These are phyloP conservation scores for carrot (Daucus carota) DNA, from an alignment of 129 eudicot genomes.

Conservation along the genomic window DNA sequence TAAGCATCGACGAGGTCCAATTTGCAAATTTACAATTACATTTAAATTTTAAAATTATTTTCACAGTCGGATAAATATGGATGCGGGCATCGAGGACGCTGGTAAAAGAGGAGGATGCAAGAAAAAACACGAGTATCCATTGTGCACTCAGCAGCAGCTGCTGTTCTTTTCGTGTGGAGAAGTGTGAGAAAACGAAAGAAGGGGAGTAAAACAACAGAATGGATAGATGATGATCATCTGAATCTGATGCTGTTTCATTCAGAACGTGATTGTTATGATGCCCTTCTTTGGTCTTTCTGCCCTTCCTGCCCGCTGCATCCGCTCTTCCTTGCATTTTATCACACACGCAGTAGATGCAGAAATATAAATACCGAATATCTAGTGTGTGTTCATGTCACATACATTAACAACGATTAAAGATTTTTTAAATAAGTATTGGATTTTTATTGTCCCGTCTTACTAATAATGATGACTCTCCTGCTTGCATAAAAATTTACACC, in stretches of 20 bases:
- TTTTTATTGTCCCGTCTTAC: no score
- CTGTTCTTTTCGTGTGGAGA: background rate
- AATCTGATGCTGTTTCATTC: background rate
- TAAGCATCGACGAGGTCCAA: no score
- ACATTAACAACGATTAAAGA: no score
- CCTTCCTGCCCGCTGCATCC: background rate
- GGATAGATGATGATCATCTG: background rate
- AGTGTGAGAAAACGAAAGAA: background rate
- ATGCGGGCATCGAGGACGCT: conserved; percentile 3
- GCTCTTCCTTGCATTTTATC: background rate
- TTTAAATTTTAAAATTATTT: no score
- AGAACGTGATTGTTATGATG: background rate
- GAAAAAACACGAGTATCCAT: background rate
- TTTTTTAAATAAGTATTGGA: no score
- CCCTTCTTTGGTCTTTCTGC: background rate
- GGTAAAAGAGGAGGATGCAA: background rate
- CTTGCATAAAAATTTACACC: no score
- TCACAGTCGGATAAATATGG: background rate
- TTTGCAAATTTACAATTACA: no score
- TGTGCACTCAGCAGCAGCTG: background rate
- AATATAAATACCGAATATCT: no score
- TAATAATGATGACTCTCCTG: no score
- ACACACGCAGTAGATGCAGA: no score
- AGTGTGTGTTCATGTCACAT: no score
- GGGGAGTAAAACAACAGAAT: background rate